Percentiles rank a stretch among this genome's conserved stretches.
phyloP scores from a whole-genome alignment of 257 asterid species.

The Penstemon barbatus region DNA sequence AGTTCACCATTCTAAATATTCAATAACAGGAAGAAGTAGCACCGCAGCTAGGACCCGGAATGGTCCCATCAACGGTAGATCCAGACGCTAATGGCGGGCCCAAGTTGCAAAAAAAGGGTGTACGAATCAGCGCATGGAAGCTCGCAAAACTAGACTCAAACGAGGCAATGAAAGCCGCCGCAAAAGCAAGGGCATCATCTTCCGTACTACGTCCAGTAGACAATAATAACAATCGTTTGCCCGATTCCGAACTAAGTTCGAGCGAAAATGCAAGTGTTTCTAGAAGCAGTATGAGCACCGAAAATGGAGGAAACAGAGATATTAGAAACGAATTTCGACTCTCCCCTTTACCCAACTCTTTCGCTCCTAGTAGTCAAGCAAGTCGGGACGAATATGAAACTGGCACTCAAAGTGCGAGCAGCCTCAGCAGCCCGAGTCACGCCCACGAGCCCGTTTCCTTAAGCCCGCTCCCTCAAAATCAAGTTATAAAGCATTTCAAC shows the following conservation, averaged over 20 bases:
- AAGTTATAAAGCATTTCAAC: slow-evolving; percentile 35
- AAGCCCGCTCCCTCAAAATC: slow-evolving; percentile 85
- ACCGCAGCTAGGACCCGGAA: slow-evolving; percentile 96
- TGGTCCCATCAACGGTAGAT: slow-evolving; percentile 92
- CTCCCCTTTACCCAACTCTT: slow-evolving; percentile 56
- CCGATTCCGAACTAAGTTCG: slow-evolving; percentile 81
- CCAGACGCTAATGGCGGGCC: slow-evolving; percentile 71
- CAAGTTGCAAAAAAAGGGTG: slow-evolving; percentile 67
- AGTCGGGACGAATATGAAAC: slow-evolving; percentile 87
- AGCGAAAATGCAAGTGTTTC: slow-evolving; percentile 68
- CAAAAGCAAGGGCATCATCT: slow-evolving; percentile 96
- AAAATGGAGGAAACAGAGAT: slow-evolving; percentile 66
- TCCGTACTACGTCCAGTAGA: slow-evolving; percentile 91
- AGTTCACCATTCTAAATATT: slow-evolving; percentile 25
- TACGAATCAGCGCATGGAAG: slow-evolving; percentile 93
- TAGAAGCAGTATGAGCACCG: slow-evolving; percentile 86
- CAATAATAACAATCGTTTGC: slow-evolving; percentile 51
- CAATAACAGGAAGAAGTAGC: slow-evolving; percentile 94
- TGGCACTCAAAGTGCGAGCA: slow-evolving; percentile 82
- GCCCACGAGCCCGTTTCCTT: slow-evolving; percentile 74
- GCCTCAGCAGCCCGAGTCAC: slow-evolving; percentile 88
- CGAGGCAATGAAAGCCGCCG: slow-evolving; percentile 96
- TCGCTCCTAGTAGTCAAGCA: slow-evolving; percentile 70
- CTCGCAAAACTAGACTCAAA: slow-evolving; percentile 86
- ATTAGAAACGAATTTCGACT: slow-evolving; percentile 41